These are phyloP conservation scores for Postia placenta DNA, from an alignment of 768 basidiomycete genomes.

Conservation along the genomic window DNA sequence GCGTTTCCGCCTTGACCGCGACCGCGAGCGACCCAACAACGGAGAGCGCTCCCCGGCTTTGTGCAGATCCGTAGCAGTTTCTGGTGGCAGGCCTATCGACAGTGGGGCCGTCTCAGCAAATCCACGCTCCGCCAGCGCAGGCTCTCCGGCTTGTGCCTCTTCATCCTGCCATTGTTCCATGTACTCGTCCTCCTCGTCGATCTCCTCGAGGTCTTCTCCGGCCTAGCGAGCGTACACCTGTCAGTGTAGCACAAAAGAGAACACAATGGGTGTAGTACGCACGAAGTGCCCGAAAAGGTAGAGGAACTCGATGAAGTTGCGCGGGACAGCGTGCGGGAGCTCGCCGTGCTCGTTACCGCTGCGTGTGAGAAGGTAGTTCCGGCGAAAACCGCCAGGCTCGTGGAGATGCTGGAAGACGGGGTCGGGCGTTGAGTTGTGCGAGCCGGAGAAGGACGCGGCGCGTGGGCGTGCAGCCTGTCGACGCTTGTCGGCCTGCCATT, in stretches of 20 bases:
- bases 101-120: conserved; percentile 1
- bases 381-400: conserved; percentile 90
- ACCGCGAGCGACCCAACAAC: conserved; percentile 40
- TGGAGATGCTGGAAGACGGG: conserved; percentile 91
- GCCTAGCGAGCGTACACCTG: conserved; percentile 43
- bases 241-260: neutral
- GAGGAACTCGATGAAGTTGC: conserved; percentile 92
- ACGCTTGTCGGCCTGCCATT: conserved; percentile 80
- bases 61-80: conserved; percentile 2
- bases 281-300: conserved; percentile 96
- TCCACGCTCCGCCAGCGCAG: conserved; percentile 5
- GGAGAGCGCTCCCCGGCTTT: conserved; percentile 48
- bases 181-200: conserved; percentile 47
- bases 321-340: conserved; percentile 54
- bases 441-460: conserved; percentile 63
- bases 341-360: conserved; percentile 61
- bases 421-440: conserved; percentile 43
- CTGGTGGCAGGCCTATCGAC: conserved; percentile 9
- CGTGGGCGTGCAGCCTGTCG: conserved; percentile 57
- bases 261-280: too few relatives aligned
- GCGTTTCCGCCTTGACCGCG: conserved; percentile 47
- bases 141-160: conserved; percentile 10
- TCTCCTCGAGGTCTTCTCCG: conserved; percentile 78
- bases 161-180: conserved; percentile 32
- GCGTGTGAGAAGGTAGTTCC: conserved; percentile 76